Base-by-base conservation (phyloP, 2,329 filamentous ascomycete genomes). In the Microcyclosporella mali region DNA sequence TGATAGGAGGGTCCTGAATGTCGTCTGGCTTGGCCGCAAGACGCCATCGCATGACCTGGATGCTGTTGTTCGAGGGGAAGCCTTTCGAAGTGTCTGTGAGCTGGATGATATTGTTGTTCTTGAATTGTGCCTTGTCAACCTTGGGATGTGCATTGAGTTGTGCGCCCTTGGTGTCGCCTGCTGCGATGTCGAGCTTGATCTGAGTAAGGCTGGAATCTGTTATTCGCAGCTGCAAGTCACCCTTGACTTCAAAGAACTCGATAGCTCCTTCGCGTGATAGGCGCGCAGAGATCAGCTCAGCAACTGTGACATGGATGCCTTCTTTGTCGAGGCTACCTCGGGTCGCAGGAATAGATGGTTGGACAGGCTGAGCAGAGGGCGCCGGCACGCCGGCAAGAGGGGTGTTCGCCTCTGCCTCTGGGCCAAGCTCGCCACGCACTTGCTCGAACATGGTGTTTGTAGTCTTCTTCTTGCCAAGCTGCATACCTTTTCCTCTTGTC, bases 391-490 rank as follows among this genome's bases (percentile, higher is more conserved):
- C 60, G 14, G 90, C 81, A 18, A 94, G 74, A 29, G 88, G 88
- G 33, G 68, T 68, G 42, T 69, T 68, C 45, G 88, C 82, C 62
- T 95, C 88, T 29, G 81, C 81, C 61, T 94, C 88, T 29, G 83
- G 77, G n/a, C 88, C 89, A 62, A 97, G 75, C 53, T 97, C 90
- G 46, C 86, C 87, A 54, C 88, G 84, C 27, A 98, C 89, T 59
- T 89, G 85, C 68, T 97, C 90, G 64, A 94, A 97, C 76, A 97
- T 95, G 66, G 94, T 90, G 66, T 94, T 90, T 21, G 85, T 94
- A 16, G 87, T 89, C 74, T 97, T 97, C 72, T 98, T 98, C 75
- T 97, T 97, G 68, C 92, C 92, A 44, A 98, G 75, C 68, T 97
- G 90, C 94, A 98, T 98, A 56, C 92, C 92, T 74, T 98, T 98